Percentiles rank a stretch among this genome's conserved stretches.
These are phyloP conservation scores for Daldinia bambusicola DNA, from an alignment of 495 filamentous ascomycete species.

Conservation along the genomic window DNA sequence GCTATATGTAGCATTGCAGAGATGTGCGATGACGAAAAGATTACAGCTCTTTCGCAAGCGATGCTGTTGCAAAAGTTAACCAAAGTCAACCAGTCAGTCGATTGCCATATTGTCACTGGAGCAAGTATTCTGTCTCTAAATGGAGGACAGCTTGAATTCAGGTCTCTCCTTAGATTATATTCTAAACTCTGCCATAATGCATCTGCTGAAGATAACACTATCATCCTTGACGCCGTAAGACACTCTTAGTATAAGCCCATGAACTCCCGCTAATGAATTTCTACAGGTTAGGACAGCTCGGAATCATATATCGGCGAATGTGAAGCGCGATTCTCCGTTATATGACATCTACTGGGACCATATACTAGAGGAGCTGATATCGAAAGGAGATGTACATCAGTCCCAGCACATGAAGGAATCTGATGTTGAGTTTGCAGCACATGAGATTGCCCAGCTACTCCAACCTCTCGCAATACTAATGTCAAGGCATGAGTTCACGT, in stretches of 20 bases:
- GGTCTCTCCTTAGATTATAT: constrained; percentile 84
- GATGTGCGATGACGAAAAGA: constrained; percentile 85
- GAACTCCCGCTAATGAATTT: constrained; percentile 29
- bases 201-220: constrained; percentile 69
- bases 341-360: constrained; percentile 83
- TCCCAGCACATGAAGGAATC: constrained; percentile 69
- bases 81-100: constrained; percentile 78
- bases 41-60: constrained; percentile 91
- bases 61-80: constrained; percentile 95
- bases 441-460: constrained; percentile 85
- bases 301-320: constrained; percentile 73
- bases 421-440: constrained; percentile 79
- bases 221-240: constrained; percentile 71
- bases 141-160: constrained; percentile 80
- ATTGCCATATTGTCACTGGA: constrained; percentile 84
- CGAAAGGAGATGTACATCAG: constrained; percentile 80
- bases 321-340: constrained; percentile 73
- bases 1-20: constrained; percentile 88
- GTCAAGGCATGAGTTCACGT: constrained; percentile 61
- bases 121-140: constrained; percentile 78
- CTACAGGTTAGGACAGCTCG: constrained; percentile 76
- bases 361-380: constrained; percentile 86
- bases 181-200: constrained; percentile 76
- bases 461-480: constrained; percentile 82
- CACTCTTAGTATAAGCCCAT: constrained; percentile 37